Evolutionary conservation across 2,329 filamentous ascomycete species (phyloP).

Genomic region (Kalmusia sp.): DNA sequence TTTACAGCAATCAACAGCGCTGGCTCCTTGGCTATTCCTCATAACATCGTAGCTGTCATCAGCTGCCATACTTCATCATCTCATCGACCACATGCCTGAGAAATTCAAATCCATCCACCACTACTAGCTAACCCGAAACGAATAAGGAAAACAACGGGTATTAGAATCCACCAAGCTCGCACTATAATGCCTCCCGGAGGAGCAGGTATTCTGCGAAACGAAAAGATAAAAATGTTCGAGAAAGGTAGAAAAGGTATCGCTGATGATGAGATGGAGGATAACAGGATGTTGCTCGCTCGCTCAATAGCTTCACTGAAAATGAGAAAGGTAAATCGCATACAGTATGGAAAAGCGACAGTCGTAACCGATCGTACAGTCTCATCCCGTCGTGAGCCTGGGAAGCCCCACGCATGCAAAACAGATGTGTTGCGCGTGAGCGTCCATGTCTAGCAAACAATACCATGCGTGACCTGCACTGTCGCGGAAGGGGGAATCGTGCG

Average conservation of each 20-base stretch:
- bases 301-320: conserved; percentile 7
- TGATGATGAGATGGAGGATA: conserved; percentile 4
- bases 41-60: conserved; percentile 13
- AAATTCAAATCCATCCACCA: conserved; percentile 10
- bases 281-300: conserved; percentile 13
- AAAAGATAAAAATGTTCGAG: conserved; percentile 11
- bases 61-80: conserved; percentile 5
- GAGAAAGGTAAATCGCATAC: conserved; percentile 10
- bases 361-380: conserved; percentile 37
- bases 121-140: neutral
- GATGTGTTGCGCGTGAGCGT: conserved; percentile 44
- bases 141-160: conserved; percentile 17
- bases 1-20: neutral
- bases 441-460: conserved; percentile 46
- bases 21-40: conserved; percentile 2
- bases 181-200: conserved; percentile 18
- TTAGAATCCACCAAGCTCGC: conserved; percentile 22
- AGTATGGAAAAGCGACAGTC: conserved; percentile 13
- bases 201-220: conserved; percentile 23
- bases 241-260: conserved; percentile 6
- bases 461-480: conserved; percentile 43
- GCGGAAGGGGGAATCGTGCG: conserved; percentile 31
- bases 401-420: conserved; percentile 32
- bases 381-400: conserved; percentile 22
- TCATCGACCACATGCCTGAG: conserved; percentile 1